phyloP scores from a whole-genome alignment of 768 basidiomycete genomes.

The Suillus subalutaceus region DNA sequence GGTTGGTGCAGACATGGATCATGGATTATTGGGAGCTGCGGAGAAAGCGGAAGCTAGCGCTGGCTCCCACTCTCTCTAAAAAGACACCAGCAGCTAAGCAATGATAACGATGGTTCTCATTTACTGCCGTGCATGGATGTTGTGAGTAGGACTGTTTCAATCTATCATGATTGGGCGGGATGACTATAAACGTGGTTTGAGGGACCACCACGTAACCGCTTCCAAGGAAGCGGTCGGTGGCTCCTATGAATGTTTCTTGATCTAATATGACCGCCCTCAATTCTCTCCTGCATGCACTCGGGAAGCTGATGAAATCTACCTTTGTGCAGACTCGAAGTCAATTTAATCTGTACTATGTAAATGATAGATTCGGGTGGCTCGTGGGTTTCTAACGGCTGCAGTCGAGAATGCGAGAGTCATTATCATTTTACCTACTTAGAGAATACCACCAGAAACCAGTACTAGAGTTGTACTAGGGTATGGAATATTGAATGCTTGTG shows the following conservation, averaged over 20 bases:
- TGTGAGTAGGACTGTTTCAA: neutral
- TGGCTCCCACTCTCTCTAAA: slow-evolving; percentile 9
- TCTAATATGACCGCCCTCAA: slow-evolving; percentile 78
- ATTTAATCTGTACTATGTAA: neutral
- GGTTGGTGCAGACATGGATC: slow-evolving; percentile 73
- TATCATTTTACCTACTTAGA: neutral
- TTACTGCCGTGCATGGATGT: slow-evolving; percentile 12
- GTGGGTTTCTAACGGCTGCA: neutral
- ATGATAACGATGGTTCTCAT: neutral
- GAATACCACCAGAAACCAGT: neutral
- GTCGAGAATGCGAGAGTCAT: neutral
- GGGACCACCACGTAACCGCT: slow-evolving; percentile 51
- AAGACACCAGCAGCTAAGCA: neutral
- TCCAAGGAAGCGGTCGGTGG: slow-evolving; percentile 42
- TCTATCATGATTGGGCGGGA: slow-evolving; percentile 30
- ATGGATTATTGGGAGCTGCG: slow-evolving; percentile 66
- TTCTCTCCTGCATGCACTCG: neutral
- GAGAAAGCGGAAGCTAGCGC: slow-evolving; percentile 31
- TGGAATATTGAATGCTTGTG: neutral
- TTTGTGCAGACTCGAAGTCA: neutral
- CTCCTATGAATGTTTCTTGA: slow-evolving; percentile 75
- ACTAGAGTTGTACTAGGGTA: neutral
- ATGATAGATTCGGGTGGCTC: neutral
- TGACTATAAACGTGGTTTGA: slow-evolving; percentile 81
- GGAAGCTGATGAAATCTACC: slow-evolving; percentile 15